These are phyloP conservation scores for Solidago caesia DNA, from an alignment of 129 eudicot genomes.

Conservation along the genomic window DNA sequence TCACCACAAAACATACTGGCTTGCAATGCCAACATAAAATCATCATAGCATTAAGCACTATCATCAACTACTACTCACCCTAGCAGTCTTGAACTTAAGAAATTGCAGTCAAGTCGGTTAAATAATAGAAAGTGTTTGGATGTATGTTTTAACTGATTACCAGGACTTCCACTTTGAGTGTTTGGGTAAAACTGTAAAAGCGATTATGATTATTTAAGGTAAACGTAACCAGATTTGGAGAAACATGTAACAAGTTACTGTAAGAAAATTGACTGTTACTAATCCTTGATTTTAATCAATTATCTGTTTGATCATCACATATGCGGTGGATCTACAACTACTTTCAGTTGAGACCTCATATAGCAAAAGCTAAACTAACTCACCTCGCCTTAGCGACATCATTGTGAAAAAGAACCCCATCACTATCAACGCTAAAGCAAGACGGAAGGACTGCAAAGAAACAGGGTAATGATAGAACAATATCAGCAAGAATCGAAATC, in stretches of 20 bases:
- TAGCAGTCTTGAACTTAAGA: neutral
- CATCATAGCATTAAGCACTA: neutral
- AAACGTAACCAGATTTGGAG: neutral
- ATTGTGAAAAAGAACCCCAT: slow-evolving; percentile 63
- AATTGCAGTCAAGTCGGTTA: neutral
- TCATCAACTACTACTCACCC: neutral
- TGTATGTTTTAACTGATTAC: neutral
- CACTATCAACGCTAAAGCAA: slow-evolving; percentile 59
- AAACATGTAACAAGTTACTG: slow-evolving; percentile 9
- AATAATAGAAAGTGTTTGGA: neutral
- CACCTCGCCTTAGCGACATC: slow-evolving; percentile 74
- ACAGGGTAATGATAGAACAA: slow-evolving; percentile 12
- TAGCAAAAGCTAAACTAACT: slow-evolving; percentile 22
- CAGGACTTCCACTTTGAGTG: neutral
- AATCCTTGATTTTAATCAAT: neutral
- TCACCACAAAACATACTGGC: too few relatives aligned
- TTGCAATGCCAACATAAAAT: too few relatives aligned
- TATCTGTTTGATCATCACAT: neutral
- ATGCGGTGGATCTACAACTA: too few relatives aligned
- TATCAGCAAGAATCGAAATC: neutral
- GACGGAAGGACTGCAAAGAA: slow-evolving; percentile 67
- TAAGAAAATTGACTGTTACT: neutral
- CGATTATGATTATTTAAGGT: neutral
- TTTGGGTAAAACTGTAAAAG: neutral
- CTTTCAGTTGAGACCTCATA: neutral